Base-by-base conservation (phyloP, 306 rosid species). In the Begonia loranthoides region DNA sequence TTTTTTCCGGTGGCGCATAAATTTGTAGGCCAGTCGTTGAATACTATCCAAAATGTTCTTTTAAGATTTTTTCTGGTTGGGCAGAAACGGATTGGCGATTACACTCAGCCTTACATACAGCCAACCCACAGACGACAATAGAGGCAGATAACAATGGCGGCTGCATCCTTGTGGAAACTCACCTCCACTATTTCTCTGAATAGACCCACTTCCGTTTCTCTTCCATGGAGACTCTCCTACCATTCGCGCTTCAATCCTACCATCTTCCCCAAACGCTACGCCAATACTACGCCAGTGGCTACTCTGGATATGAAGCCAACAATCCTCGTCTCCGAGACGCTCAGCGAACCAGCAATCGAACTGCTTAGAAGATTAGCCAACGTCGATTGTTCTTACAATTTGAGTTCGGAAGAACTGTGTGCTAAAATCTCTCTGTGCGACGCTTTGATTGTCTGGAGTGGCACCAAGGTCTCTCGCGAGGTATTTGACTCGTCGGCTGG, bases 371-470 rank as follows among this genome's bases (percentile, higher is more conserved):
- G 15, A 9, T 43, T 16, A 12, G 36, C 50, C 50, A 44, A 56
- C 50, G 61, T 56, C 3, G 61, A 41, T 13, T 17, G 51, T 50
- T 56, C 61, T 4, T 56, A 56, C 40, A 22, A 56, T 6, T 24
- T 56, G 41, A 56, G 61, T 21, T 40, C 36, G 12, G 51, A 56
- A 12, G 61, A 56, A 21, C 50, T 56, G 15, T 56, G 61, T 39
- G 45, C 51, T 13, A 56, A 56, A 50, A 22, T 56, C 61, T 56
- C 61, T 13, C 50, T 56, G 5, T 56, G 61, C 7, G 61, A 56
- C 15, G 51, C 61, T 17, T 43, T 56, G 61, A 56, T 56, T 9
- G 61, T 56, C 10, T 14, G 61, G 41, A 56, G 61, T 43, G 61
- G 61, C 15, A 56, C 61, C 9, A 56, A 56, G 17, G 51, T 56